Base-by-base conservation (phyloP, 257 asterid species). In the Euphrasia confusa region DNA sequence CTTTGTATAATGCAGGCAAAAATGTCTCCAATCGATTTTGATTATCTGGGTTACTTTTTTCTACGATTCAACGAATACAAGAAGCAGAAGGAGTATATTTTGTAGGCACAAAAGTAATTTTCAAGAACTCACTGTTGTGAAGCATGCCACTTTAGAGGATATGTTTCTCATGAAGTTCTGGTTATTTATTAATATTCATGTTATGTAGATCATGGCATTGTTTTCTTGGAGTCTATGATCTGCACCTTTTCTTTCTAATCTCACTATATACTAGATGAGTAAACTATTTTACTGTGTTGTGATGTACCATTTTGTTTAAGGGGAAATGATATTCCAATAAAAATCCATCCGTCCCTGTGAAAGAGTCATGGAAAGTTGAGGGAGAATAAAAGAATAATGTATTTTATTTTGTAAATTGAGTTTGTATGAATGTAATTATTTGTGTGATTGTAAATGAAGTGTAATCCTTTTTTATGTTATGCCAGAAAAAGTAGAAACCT, bases 21-120 rank as follows among this genome's bases (percentile, higher is more conserved):
- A 77, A 84, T 88, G 92, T 91, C 98, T 54, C 96, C 98, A 0
- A 88, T 91, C 30, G 86, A 82, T 62, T 91, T 91, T 37, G 96
- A 91, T 64, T 91, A 91, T 73, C 83, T 88, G 47, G 60, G 84
- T 58, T 91, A 91, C 76, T 86, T 84, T 82, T 79, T 84, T 80
- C 71, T 82, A 61, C 90, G 98, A 17, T 88, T 81, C 77, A 50
- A 75, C 5, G 90, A 91, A 64, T 88, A 82, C 83, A 86, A 83
- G 74, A 91, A 71, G 71, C 83, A 77, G 85, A 86, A 81, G 74
- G 88, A 77, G 24, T 71, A 64, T 26, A 68, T 84, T 54, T 70
- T 70, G 10, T 53, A 80, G 83, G 95, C 86, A 2, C 68, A 71
- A 49, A 63, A 78, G 1, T 76, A 77, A 67, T 61, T 77, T 54